Percentiles rank a stretch among this genome's conserved stretches.
Conservation (phyloP, 2,329 filamentous ascomycete genomes). For the Clarireedia paspali region DNA sequence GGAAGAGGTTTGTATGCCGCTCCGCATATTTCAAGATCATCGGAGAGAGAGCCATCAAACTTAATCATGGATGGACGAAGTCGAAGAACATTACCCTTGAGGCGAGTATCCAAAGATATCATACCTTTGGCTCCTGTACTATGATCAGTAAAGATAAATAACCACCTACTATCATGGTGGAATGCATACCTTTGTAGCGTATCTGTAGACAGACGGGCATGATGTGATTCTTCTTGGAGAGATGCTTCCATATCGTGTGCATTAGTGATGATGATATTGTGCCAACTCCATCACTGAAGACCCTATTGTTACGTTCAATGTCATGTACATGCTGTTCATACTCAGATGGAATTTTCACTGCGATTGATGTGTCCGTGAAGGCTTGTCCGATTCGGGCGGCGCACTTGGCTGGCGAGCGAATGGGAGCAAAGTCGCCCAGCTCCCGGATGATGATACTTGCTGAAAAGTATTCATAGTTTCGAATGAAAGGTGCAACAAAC, state of each 20-base stretch:
- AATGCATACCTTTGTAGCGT: constrained; percentile 49
- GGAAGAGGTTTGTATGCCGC: constrained; percentile 58
- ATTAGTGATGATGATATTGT: constrained; percentile 58
- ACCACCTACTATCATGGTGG: no score
- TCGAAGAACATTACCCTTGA: constrained; percentile 49
- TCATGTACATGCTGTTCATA: constrained; percentile 37
- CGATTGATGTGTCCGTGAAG: constrained; percentile 66
- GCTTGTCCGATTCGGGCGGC: constrained; percentile 55
- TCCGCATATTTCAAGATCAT: constrained; percentile 65
- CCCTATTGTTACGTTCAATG: constrained; percentile 43
- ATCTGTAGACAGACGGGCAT: constrained; percentile 67
- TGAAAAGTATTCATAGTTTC: constrained; percentile 20
- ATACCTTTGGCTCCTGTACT: constrained; percentile 62
- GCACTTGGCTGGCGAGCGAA: constrained; percentile 47
- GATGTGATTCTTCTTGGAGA: constrained; percentile 38
- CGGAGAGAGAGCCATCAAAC: constrained; percentile 49
- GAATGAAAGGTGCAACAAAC: constrained; percentile 48
- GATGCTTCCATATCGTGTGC: constrained; percentile 47
- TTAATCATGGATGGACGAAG: constrained; percentile 75
- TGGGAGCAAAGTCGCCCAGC: constrained; percentile 43
- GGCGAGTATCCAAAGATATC: constrained; percentile 58
- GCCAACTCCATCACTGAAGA: constrained; percentile 76
- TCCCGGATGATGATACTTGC: constrained; percentile 35
- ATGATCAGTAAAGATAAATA: neutral
- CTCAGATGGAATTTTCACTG: constrained; percentile 40